Conservation (phyloP, 1,284 basidiomycete species). For the Cutaneotrichosporon cutaneum region DNA sequence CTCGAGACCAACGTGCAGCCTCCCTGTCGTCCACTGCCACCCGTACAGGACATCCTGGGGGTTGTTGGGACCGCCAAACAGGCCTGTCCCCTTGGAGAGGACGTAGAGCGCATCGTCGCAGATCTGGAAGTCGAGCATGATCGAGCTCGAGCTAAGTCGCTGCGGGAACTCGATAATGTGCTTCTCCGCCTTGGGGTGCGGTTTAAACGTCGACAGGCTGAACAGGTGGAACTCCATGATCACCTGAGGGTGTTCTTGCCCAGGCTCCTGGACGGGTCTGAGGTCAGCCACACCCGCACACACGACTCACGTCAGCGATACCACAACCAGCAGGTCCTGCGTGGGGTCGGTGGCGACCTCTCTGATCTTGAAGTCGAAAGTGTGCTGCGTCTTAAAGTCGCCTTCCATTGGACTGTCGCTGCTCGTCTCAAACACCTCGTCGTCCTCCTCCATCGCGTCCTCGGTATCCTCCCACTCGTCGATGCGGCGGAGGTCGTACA, state of each 20-base stretch:
- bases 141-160: slow-evolving; percentile 10
- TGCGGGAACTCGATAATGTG: slow-evolving; percentile 35
- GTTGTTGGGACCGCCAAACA: background rate
- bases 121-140: slow-evolving; percentile 46
- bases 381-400: slow-evolving; percentile 21
- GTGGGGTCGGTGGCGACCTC: slow-evolving; percentile 53
- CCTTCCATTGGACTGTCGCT: slow-evolving; percentile 8
- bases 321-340: slow-evolving; percentile 48
- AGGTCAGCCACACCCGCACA: background rate
- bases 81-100: slow-evolving; percentile 24
- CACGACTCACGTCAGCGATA: slow-evolving; percentile 38
- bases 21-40: slow-evolving; percentile 44
- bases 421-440: slow-evolving; percentile 10
- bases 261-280: background rate
- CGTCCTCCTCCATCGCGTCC: slow-evolving; percentile 11
- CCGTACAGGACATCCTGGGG: slow-evolving; percentile 34
- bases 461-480: slow-evolving; percentile 29
- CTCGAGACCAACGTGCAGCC: slow-evolving; percentile 28
- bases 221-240: slow-evolving; percentile 44
- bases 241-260: slow-evolving; percentile 4
- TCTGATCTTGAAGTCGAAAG: slow-evolving; percentile 40
- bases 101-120: slow-evolving; percentile 51
- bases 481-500: slow-evolving; percentile 33
- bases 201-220: slow-evolving; percentile 42
- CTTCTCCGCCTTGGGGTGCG: slow-evolving; percentile 42